Evolutionary conservation across 208 protist genomes (phyloP), one percentile per base, ranked within the genome.

Genomic region (Giardia muris): DNA sequence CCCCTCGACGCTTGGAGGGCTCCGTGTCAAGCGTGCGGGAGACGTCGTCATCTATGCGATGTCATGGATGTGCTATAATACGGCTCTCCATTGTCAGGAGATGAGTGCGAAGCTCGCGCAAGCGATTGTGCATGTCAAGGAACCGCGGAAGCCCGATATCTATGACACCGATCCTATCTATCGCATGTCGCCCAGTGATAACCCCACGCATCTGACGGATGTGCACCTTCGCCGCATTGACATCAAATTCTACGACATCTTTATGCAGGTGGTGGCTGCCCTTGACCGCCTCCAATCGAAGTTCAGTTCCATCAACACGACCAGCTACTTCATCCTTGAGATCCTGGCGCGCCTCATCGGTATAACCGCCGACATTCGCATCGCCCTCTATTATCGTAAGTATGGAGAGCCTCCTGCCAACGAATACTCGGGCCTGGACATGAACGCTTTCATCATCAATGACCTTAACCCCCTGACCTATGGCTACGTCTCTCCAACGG

Each of bases 141-240:
- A 39, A 10, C 10, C 10, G 57, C 19, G 19, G 19, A 76, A 76
- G 57, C 57, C 57, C 10, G 57, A 10, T 10, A 10, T 30, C 19
- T 76, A 76, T 76, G 57, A 76, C 57, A 30, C 57, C 57, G 57
- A 76, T 76, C 57, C 57, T 39, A 76, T 76, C 30, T 76, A 76
- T 30, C 10, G 10, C 19, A 10, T 39, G 19, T 10, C 57, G 10
- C 57, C 57, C 57, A n/a, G n/a, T n/a, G n/a, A n/a, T n/a, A 76
- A 76, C 30, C 57, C 57, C 10, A 30, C 57, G 30, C 10, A 76
- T 39, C 57, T 76, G 19, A 76, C 57, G 19, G 57, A 76, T 76
- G 57, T 30, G 10, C 57, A 76, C 57, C 57, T 76, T 39, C 10
- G 57, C 19, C 30, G 19, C 57, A 76, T 76, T 30, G 30, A 76